Percentiles rank a stretch among this genome's conserved stretches.
phyloP scores from a whole-genome alignment of 2,329 filamentous ascomycete species.

The Trichoderma hamatum region DNA sequence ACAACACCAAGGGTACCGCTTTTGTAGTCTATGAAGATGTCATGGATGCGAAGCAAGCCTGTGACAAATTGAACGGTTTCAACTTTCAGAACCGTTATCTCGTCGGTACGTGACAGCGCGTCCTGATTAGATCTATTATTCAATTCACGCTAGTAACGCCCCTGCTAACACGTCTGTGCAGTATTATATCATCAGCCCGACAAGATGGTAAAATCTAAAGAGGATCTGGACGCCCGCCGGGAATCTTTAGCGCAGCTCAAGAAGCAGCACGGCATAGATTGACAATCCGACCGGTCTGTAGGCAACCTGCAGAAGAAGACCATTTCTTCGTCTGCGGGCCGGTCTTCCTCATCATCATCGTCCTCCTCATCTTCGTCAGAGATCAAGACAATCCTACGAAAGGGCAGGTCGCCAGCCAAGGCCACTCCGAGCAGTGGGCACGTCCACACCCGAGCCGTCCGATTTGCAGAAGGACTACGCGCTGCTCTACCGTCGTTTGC shows the following conservation, averaged over 20 bases:
- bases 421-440: conserved; percentile 42
- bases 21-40: conserved; percentile 99
- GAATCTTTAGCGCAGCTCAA: conserved; percentile 98
- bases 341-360: conserved; percentile 58
- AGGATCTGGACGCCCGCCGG: conserved; percentile 90
- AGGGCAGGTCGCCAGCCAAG: conserved; percentile 44
- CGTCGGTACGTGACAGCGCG: conserved; percentile 67
- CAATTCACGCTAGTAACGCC: not conserved
- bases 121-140: not conserved
- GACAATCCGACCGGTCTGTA: conserved; percentile 75
- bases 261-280: conserved; percentile 97
- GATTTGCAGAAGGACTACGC: conserved; percentile 47
- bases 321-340: conserved; percentile 59
- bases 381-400: conserved; percentile 50
- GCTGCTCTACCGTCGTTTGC: conserved; percentile 44
- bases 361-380: conserved; percentile 45
- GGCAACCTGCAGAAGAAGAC: conserved; percentile 51
- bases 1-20: conserved; percentile 96
- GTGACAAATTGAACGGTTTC: conserved; percentile 99
- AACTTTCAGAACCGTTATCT: conserved; percentile 99
- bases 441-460: conserved; percentile 45
- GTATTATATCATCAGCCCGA: conserved; percentile 68
- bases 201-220: conserved; percentile 79
- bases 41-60: conserved; percentile 97
- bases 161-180: conserved; percentile 34